Evolutionary conservation across 345 rosid genomes (phyloP).

Genomic region (Rhodamnia argentea): DNA sequence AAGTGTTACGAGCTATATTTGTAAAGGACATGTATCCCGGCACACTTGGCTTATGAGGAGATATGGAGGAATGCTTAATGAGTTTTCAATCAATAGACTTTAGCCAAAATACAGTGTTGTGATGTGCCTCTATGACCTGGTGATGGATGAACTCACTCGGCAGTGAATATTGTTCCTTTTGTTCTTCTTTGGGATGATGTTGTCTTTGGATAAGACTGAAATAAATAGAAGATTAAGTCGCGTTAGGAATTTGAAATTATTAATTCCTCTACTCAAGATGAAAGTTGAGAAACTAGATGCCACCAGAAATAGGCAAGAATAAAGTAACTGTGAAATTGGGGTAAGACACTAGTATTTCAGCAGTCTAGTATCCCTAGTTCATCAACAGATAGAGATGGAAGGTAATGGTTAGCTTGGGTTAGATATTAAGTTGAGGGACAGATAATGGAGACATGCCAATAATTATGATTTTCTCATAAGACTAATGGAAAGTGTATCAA

Average conservation of each 20-base stretch:
- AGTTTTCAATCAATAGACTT: background rate
- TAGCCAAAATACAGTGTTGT: background rate
- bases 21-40: too few species aligned
- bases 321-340: background rate
- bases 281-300: background rate
- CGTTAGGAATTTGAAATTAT: background rate
- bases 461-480: background rate
- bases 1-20: background rate
- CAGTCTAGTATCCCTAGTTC: background rate
- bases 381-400: background rate
- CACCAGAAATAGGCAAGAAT: background rate
- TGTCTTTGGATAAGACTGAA: background rate
- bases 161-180: background rate
- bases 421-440: background rate
- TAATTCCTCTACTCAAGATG: background rate
- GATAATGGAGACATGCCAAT: background rate
- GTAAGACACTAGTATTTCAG: background rate
- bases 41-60: too few species aligned
- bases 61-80: background rate
- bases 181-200: background rate
- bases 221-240: background rate
- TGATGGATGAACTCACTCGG: background rate
- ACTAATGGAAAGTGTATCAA: background rate
- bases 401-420: background rate
- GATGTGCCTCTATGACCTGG: background rate